phyloP scores from a whole-genome alignment of 768 basidiomycete genomes.

The Mycena belliarum region DNA sequence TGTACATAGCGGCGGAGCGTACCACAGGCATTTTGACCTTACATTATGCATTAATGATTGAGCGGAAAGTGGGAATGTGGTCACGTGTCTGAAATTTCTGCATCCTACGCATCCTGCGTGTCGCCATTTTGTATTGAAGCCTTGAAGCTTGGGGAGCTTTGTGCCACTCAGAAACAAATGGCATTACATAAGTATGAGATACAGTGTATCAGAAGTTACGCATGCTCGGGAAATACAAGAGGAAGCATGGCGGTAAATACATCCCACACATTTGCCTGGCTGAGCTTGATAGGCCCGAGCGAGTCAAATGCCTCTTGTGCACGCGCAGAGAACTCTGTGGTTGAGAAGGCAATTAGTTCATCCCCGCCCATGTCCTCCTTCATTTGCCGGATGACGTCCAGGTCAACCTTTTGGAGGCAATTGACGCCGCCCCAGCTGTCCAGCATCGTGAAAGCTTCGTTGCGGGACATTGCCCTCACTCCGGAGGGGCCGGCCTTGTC shows the following conservation, averaged over 20 bases:
- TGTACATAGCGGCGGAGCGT: too few relatives aligned
- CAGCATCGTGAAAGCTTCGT: conserved; percentile 30
- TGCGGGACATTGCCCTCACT: conserved; percentile 27
- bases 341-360: conserved; percentile 1
- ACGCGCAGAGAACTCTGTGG: background rate
- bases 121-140: background rate
- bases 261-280: background rate
- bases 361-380: conserved; percentile 9
- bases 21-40: too few relatives aligned
- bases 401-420: conserved; percentile 27
- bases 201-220: too few relatives aligned
- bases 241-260: conserved; percentile 6
- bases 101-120: too few relatives aligned
- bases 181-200: background rate
- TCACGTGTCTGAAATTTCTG: too few relatives aligned
- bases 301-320: background rate
- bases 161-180: too few relatives aligned
- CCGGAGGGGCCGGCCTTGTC: conserved; percentile 37
- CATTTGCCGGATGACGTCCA: conserved; percentile 5
- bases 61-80: too few relatives aligned
- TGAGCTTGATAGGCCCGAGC: background rate
- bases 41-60: too few relatives aligned
- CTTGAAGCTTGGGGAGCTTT: too few relatives aligned
- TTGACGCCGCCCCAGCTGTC: conserved; percentile 29
- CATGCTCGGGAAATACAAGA: conserved; percentile 3